Conservation (phyloP, 2,329 filamentous ascomycete species). For the Xylariales sp. region DNA sequence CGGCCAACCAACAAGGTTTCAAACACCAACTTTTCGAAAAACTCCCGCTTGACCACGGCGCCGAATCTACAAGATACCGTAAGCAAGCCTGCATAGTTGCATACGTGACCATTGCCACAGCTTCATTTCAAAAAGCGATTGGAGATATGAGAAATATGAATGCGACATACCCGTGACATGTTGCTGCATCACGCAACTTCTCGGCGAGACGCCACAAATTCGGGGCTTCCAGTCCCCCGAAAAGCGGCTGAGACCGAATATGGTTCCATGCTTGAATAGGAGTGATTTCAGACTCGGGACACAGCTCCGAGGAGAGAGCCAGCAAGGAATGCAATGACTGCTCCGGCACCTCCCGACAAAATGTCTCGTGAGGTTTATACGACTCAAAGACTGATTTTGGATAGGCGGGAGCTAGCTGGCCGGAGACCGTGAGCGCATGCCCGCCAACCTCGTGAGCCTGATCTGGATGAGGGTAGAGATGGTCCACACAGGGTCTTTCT, state of each 20-base stretch:
- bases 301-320: slow-evolving; percentile 20
- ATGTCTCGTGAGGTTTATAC: slow-evolving; percentile 16
- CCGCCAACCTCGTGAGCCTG: slow-evolving; percentile 18
- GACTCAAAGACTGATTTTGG: slow-evolving; percentile 22
- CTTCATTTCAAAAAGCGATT: not conserved
- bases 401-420: slow-evolving; percentile 20
- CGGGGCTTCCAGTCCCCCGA: slow-evolving; percentile 15
- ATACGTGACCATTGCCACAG: too few species aligned
- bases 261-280: slow-evolving; percentile 23
- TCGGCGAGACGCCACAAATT: slow-evolving; percentile 17
- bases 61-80: slow-evolving; percentile 22
- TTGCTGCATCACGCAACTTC: slow-evolving; percentile 15
- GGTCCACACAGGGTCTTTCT: slow-evolving; percentile 21
- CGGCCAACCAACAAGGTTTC: slow-evolving; percentile 17
- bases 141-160: not conserved
- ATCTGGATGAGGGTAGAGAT: slow-evolving; percentile 18
- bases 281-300: slow-evolving; percentile 24
- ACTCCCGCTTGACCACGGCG: slow-evolving; percentile 17
- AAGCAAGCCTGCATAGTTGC: not conserved
- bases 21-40: slow-evolving; percentile 23
- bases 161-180: slow-evolving; percentile 22
- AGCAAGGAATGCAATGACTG: slow-evolving; percentile 21
- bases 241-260: slow-evolving; percentile 23
- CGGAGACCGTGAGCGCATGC: slow-evolving; percentile 22
- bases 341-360: slow-evolving; percentile 25